phyloP scores from a whole-genome alignment of 306 rosid species.

The Astragalus membranaceus region DNA sequence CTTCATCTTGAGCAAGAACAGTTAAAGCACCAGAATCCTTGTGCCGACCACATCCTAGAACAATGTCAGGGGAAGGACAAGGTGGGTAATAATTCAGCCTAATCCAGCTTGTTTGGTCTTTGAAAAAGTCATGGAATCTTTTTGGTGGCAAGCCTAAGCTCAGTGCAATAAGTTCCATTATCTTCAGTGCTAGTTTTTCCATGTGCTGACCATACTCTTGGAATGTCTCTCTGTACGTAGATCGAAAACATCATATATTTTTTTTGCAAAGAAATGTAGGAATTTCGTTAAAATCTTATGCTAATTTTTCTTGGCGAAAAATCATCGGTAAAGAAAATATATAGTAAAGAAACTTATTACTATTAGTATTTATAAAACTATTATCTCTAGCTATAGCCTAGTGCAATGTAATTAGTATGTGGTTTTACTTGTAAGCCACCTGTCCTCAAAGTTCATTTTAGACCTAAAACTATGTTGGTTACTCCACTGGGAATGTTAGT shows the following conservation, averaged over 20 bases:
- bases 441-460: too few species aligned
- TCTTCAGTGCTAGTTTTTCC: conserved; percentile 34
- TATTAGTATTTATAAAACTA: too few species aligned
- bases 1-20: conserved; percentile 17
- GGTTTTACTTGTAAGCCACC: too few species aligned
- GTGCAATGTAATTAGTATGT: too few species aligned
- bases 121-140: conserved; percentile 24
- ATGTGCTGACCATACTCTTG: conserved; percentile 41
- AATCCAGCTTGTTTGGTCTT: conserved; percentile 28
- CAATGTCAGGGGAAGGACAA: conserved; percentile 28
- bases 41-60: conserved; percentile 26
- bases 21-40: conserved; percentile 26
- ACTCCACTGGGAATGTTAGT: too few species aligned
- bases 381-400: too few species aligned
- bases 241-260: neutral
- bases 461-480: too few species aligned
- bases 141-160: conserved; percentile 28
- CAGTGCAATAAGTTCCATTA: conserved; percentile 30
- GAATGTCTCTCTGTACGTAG: conserved; percentile 13
- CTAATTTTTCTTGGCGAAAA: too few species aligned
- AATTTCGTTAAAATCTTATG: too few species aligned
- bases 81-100: conserved; percentile 30
- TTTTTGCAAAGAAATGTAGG: too few species aligned
- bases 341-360: too few species aligned
- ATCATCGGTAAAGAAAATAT: too few species aligned